Conservation (phyloP, 164 flowering plant genomes). For the Nelumbo lutea region DNA sequence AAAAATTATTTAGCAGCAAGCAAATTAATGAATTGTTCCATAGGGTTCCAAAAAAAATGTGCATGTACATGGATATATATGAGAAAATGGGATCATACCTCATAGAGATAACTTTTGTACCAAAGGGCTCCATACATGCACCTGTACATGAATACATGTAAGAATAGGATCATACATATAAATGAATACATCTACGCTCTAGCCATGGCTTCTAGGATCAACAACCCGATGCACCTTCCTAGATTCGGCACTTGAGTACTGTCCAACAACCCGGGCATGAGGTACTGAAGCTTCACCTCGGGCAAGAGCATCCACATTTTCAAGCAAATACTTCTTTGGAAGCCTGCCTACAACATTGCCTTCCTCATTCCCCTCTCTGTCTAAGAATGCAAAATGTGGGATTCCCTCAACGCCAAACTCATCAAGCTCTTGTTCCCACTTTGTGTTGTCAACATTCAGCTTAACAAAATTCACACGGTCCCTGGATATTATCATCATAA, state of each 20-base stretch:
- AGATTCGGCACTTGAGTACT: slow-evolving; percentile 69
- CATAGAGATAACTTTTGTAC: not conserved
- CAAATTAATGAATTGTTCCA: too few species aligned
- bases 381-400: slow-evolving; percentile 96
- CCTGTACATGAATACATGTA: too few species aligned
- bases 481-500: slow-evolving; percentile 31
- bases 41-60: too few species aligned
- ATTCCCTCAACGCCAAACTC: slow-evolving; percentile 99
- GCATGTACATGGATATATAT: too few species aligned
- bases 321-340: slow-evolving; percentile 59
- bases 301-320: slow-evolving; percentile 83
- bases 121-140: too few species aligned
- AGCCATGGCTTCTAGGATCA: slow-evolving; percentile 69
- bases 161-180: not conserved
- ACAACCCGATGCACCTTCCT: slow-evolving; percentile 70
- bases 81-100: not conserved
- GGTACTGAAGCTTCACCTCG: slow-evolving; percentile 74
- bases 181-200: not conserved
- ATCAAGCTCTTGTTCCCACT: slow-evolving; percentile 98
- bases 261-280: slow-evolving; percentile 81
- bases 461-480: slow-evolving; percentile 88
- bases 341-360: slow-evolving; percentile 91
- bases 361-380: slow-evolving; percentile 83
- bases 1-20: too few species aligned
- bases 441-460: slow-evolving; percentile 98